phyloP scores from a whole-genome alignment of 768 basidiomycete species.

The Steccherinum ochraceum region DNA sequence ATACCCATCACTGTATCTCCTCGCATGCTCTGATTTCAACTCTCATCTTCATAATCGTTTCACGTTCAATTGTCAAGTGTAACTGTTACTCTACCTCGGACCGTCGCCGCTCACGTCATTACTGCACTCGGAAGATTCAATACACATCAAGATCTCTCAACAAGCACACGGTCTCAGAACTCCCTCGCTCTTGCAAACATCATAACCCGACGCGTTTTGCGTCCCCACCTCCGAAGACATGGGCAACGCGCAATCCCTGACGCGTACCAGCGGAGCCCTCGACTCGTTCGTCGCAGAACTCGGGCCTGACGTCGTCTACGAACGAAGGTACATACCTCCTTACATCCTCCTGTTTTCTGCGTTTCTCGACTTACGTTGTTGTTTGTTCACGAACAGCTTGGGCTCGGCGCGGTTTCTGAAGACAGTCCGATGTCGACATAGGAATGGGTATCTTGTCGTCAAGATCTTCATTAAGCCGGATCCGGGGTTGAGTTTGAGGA shows the following conservation, averaged over 20 bases:
- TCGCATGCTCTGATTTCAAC: background rate
- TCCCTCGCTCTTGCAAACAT: background rate
- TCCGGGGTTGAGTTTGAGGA: conserved; percentile 69
- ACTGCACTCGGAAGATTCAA: background rate
- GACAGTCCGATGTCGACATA: conserved; percentile 84
- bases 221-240: conserved; percentile 34
- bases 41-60: background rate
- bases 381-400: conserved; percentile 38
- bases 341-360: background rate
- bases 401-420: conserved; percentile 66
- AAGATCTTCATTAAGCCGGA: conserved; percentile 97
- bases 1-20: background rate
- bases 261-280: conserved; percentile 71
- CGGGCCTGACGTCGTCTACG: conserved; percentile 81
- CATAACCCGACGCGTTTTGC: background rate
- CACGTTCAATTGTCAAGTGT: no score
- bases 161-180: background rate
- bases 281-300: conserved; percentile 91
- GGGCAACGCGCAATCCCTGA: conserved; percentile 77
- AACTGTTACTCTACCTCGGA: background rate
- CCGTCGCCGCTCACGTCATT: background rate
- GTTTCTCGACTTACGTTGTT: background rate
- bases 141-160: no score
- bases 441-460: conserved; percentile 77
- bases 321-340: conserved; percentile 61